Percentiles rank a stretch among this genome's conserved stretches.
phyloP scores from a whole-genome alignment of 2,329 filamentous ascomycete genomes.

The Penicillium sp. region DNA sequence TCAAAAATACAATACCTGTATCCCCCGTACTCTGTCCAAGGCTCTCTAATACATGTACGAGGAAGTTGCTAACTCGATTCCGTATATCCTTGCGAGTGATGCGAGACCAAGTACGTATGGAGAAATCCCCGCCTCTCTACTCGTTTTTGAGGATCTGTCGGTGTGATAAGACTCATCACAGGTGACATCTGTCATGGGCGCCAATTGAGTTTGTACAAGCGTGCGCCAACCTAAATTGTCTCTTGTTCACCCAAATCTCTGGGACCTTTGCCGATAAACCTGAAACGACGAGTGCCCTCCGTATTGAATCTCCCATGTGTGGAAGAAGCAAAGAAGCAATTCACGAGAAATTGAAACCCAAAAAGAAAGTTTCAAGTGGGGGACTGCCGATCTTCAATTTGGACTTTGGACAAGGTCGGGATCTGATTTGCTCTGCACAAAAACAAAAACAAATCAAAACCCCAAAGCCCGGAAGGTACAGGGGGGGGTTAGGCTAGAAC shows the following conservation, averaged over 20 bases:
- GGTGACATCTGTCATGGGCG: conserved; percentile 25
- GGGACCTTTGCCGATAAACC: conserved; percentile 22
- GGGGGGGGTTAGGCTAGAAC: too few species aligned
- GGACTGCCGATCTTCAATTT: conserved; percentile 1
- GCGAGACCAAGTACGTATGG: not conserved
- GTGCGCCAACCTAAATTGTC: conserved; percentile 32
- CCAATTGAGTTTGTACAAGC: conserved; percentile 38
- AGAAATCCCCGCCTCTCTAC: not conserved
- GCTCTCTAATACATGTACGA: not conserved
- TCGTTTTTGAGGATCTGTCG: not conserved
- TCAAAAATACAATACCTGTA: not conserved
- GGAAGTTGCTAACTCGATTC: not conserved
- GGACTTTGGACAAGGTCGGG: not conserved
- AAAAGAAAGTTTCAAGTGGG: conserved; percentile 1
- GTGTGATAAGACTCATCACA: not conserved
- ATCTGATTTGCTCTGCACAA: too few species aligned
- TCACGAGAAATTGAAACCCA: not conserved
- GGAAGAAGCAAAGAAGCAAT: not conserved
- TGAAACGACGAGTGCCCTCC: conserved; percentile 19
- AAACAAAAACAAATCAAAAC: not conserved
- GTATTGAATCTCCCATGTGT: not conserved
- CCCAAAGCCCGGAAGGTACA: not conserved
- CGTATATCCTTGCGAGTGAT: not conserved
- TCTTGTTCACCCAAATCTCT: conserved; percentile 30
- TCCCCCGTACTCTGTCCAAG: not conserved